Evolutionary conservation across 2,329 filamentous ascomycete species (phyloP).

Genomic region (Penicillium sp.): DNA sequence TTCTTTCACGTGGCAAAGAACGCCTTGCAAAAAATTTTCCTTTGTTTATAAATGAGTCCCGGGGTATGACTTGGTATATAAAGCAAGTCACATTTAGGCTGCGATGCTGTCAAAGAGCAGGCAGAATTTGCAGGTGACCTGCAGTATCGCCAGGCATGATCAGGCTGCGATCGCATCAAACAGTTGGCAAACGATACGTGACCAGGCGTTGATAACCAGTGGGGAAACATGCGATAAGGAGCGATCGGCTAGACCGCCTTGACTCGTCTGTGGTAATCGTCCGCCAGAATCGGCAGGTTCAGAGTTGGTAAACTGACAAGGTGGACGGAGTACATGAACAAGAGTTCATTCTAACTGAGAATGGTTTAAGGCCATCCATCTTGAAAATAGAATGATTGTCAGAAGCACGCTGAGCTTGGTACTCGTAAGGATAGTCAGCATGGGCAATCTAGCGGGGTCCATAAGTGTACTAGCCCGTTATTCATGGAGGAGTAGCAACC

Average conservation of each 20-base stretch:
- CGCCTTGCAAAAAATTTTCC: not conserved
- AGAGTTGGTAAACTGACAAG: not conserved
- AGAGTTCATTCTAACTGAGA: too few species aligned
- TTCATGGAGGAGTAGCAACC: not conserved
- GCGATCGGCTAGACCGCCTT: not conserved
- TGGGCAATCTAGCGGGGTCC: too few species aligned
- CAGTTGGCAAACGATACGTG: not conserved
- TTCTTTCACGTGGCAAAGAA: constrained; percentile 1
- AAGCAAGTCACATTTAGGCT: not conserved
- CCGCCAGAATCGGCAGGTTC: not conserved
- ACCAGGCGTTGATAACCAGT: not conserved
- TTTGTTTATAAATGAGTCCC: too few species aligned
- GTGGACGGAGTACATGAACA: not conserved
- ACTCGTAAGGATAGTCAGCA: not conserved
- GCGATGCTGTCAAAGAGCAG: not conserved
- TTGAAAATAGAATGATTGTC: not conserved
- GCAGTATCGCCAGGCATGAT: not conserved
- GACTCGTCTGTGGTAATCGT: not conserved
- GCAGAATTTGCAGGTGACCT: not conserved
- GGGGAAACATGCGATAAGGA: not conserved
- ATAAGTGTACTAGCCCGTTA: not conserved
- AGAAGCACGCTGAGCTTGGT: too few species aligned
- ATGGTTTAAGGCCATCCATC: not conserved
- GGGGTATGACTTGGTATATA: not conserved
- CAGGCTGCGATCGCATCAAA: not conserved